Evolutionary conservation across 2,329 filamentous ascomycete genomes (phyloP).

Genomic region (Elsinoe batatas): DNA sequence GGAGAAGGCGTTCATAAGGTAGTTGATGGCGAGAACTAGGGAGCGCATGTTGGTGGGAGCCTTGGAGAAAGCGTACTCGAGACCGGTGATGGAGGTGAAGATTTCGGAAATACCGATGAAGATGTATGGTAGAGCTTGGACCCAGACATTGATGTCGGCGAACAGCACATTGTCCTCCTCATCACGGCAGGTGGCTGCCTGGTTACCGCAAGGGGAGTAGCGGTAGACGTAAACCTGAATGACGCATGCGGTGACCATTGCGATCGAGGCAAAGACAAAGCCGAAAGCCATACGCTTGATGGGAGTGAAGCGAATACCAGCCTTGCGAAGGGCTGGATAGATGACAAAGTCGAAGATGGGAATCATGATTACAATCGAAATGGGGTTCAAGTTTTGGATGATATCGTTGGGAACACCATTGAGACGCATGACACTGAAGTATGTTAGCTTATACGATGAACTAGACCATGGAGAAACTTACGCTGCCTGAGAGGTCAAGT

Average conservation of each 20-base stretch:
- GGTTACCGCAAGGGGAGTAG: conserved; percentile 39
- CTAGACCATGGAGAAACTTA: neutral
- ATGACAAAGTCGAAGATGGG: conserved; percentile 36
- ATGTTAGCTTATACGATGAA: neutral
- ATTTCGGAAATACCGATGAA: conserved; percentile 37
- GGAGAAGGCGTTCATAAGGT: conserved; percentile 50
- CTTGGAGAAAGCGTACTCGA: conserved; percentile 39
- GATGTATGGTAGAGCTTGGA: conserved; percentile 35
- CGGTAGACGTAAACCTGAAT: conserved; percentile 48
- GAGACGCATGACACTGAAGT: conserved; percentile 29
- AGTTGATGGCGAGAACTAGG: conserved; percentile 45
- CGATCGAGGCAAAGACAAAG: conserved; percentile 43
- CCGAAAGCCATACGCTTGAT: conserved; percentile 46
- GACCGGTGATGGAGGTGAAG: conserved; percentile 35
- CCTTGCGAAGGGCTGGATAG: conserved; percentile 37
- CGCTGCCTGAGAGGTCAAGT: conserved; percentile 37
- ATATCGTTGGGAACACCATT: conserved; percentile 40
- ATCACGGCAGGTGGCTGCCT: conserved; percentile 24
- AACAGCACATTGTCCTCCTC: conserved; percentile 5
- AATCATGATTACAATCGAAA: conserved; percentile 37
- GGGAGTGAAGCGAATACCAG: conserved; percentile 35
- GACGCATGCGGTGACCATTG: conserved; percentile 45
- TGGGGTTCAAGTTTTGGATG: conserved; percentile 31
- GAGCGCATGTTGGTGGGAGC: conserved; percentile 39
- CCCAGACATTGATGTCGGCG: conserved; percentile 32